These are phyloP conservation scores for Alternaria sp. DNA, from an alignment of 2,329 filamentous ascomycete genomes.

Conservation along the genomic window DNA sequence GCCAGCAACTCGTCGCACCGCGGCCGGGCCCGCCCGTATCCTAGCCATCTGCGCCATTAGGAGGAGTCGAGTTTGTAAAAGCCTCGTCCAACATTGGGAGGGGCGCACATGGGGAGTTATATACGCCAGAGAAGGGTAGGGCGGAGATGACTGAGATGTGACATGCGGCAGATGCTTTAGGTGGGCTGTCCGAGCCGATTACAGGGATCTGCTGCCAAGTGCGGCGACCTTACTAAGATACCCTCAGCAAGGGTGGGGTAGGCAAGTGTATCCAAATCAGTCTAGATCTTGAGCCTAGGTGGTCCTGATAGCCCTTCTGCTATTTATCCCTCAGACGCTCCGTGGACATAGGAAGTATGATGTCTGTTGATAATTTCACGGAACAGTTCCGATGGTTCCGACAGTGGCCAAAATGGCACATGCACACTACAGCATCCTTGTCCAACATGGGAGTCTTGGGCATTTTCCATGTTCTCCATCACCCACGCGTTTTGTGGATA, in stretches of 20 bases:
- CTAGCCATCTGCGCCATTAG: conserved; percentile 46
- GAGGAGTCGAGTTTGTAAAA: conserved; percentile 18
- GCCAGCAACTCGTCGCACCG: conserved; percentile 28
- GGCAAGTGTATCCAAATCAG: neutral
- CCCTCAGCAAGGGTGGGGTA: conserved; percentile 6
- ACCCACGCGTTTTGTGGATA: neutral
- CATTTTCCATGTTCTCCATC: conserved; percentile 4
- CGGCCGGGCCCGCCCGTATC: conserved; percentile 36
- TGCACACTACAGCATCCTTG: neutral
- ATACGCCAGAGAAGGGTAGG: conserved; percentile 22
- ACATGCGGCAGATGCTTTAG: conserved; percentile 8
- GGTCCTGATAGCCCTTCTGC: neutral
- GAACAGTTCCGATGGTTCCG: neutral
- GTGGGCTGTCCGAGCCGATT: conserved; percentile 13
- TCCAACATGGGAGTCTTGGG: neutral
- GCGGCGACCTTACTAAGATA: conserved; percentile 21
- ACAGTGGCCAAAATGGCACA: neutral
- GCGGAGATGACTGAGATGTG: conserved; percentile 26
- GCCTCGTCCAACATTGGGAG: conserved; percentile 37
- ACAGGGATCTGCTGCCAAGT: conserved; percentile 16
- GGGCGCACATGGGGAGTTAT: conserved; percentile 32
- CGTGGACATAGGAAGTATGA: neutral
- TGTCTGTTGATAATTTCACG: neutral
- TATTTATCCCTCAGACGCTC: neutral
- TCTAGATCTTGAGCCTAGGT: neutral